phyloP scores from a whole-genome alignment of 2,329 filamentous ascomycete species.

The Ceratocystis cubensis region DNA sequence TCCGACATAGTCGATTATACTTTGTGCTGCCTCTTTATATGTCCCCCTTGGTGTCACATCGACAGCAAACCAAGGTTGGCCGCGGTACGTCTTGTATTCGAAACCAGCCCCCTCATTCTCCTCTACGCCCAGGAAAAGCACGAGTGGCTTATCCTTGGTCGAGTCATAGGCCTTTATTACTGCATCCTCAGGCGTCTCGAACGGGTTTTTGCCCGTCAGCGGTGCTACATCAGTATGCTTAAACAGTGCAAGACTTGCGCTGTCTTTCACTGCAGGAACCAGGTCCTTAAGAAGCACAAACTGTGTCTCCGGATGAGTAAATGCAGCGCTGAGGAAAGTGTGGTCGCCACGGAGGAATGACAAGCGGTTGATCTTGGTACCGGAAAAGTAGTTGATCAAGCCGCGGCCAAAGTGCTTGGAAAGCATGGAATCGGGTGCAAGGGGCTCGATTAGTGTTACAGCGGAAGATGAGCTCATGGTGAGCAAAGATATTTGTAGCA shows the following conservation, averaged over 20 bases:
- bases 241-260: constrained; percentile 51
- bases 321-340: constrained; percentile 55
- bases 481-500: background rate
- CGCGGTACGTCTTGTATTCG: constrained; percentile 57
- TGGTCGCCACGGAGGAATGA: constrained; percentile 64
- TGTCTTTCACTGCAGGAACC: constrained; percentile 51
- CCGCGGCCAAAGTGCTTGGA: constrained; percentile 67
- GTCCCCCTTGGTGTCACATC: constrained; percentile 66
- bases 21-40: constrained; percentile 48
- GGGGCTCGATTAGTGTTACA: constrained; percentile 24
- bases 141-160: constrained; percentile 48
- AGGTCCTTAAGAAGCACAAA: constrained; percentile 74
- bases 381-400: constrained; percentile 72
- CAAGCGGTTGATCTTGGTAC: constrained; percentile 63
- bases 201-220: constrained; percentile 61
- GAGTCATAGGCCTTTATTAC: constrained; percentile 64
- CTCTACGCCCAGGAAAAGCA: constrained; percentile 77
- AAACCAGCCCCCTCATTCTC: constrained; percentile 44
- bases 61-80: constrained; percentile 76
- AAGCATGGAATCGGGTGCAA: constrained; percentile 49
- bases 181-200: constrained; percentile 58
- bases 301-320: constrained; percentile 49
- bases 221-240: constrained; percentile 54
- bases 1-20: constrained; percentile 27
- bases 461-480: constrained; percentile 13